Evolutionary conservation across 2,329 filamentous ascomycete species (phyloP).

Genomic region (Sclerotinia subarctica): DNA sequence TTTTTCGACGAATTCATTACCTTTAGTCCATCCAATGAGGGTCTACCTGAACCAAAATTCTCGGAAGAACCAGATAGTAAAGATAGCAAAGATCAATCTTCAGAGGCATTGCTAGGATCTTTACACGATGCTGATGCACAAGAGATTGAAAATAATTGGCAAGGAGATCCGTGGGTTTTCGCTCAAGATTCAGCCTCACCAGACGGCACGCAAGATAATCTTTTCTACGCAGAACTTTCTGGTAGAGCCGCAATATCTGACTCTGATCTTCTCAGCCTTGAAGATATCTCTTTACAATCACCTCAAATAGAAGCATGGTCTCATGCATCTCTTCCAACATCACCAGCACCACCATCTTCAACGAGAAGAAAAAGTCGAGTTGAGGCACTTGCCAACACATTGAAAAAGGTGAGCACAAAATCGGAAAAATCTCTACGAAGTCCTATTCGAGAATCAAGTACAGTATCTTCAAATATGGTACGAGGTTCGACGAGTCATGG

Average conservation of each 20-base stretch:
- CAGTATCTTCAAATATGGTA: slow-evolving; percentile 33
- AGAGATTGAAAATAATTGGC: slow-evolving; percentile 21
- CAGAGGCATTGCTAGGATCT: slow-evolving; percentile 26
- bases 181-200: slow-evolving; percentile 27
- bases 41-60: slow-evolving; percentile 48
- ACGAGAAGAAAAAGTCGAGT: slow-evolving; percentile 31
- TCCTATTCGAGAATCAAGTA: slow-evolving; percentile 40
- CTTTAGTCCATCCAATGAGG: slow-evolving; percentile 51
- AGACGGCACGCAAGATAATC: slow-evolving; percentile 21
- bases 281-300: slow-evolving; percentile 34
- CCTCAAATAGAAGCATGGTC: slow-evolving; percentile 26
- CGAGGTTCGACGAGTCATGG: slow-evolving; percentile 35
- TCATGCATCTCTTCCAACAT: slow-evolving; percentile 30
- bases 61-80: slow-evolving; percentile 44
- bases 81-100: slow-evolving; percentile 37
- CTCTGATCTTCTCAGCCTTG: slow-evolving; percentile 36
- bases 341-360: slow-evolving; percentile 26
- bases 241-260: slow-evolving; percentile 38
- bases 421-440: slow-evolving; percentile 39
- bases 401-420: slow-evolving; percentile 40
- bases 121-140: slow-evolving; percentile 25
- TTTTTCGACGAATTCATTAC: slow-evolving; percentile 63
- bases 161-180: slow-evolving; percentile 26
- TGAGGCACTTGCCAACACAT: slow-evolving; percentile 48
- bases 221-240: slow-evolving; percentile 33